Conservation (phyloP, 306 rosid genomes). For the Citrullus colocynthis region DNA sequence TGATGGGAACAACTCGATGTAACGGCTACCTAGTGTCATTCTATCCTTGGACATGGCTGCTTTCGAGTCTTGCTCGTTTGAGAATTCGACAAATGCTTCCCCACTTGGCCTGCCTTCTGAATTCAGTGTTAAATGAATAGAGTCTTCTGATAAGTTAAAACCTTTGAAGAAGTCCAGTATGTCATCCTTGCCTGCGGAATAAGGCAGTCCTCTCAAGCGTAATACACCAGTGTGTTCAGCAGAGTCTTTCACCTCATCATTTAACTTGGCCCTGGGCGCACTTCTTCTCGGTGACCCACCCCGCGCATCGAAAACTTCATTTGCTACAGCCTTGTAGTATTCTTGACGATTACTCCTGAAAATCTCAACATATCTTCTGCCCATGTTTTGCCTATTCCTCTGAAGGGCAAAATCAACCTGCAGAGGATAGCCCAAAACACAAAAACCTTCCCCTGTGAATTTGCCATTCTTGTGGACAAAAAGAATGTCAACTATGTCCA, state of each 20-base stretch:
- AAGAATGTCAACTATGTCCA: slow-evolving; percentile 81
- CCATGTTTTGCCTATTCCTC: slow-evolving; percentile 79
- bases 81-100: slow-evolving; percentile 88
- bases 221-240: slow-evolving; percentile 83
- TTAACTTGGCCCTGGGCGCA: slow-evolving; percentile 48
- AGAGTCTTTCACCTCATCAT: slow-evolving; percentile 70
- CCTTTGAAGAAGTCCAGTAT: slow-evolving; percentile 67
- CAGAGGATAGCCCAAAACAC: slow-evolving; percentile 84
- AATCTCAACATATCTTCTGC: slow-evolving; percentile 85
- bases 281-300: slow-evolving; percentile 69
- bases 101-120: slow-evolving; percentile 96
- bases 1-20: slow-evolving; percentile 80
- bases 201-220: slow-evolving; percentile 81
- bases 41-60: slow-evolving; percentile 89
- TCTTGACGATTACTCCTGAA: slow-evolving; percentile 95
- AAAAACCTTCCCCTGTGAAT: slow-evolving; percentile 81
- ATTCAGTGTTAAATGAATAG: slow-evolving; percentile 49
- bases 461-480: slow-evolving; percentile 73
- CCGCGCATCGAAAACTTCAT: slow-evolving; percentile 58
- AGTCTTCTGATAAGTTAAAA: slow-evolving; percentile 44
- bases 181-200: slow-evolving; percentile 80
- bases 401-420: slow-evolving; percentile 94
- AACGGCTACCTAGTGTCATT: slow-evolving; percentile 92
- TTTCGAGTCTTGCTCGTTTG: slow-evolving; percentile 58
- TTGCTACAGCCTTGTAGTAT: slow-evolving; percentile 82